Evolutionary conservation across 768 basidiomycete genomes (phyloP).

Genomic region (Agaricus blazei): DNA sequence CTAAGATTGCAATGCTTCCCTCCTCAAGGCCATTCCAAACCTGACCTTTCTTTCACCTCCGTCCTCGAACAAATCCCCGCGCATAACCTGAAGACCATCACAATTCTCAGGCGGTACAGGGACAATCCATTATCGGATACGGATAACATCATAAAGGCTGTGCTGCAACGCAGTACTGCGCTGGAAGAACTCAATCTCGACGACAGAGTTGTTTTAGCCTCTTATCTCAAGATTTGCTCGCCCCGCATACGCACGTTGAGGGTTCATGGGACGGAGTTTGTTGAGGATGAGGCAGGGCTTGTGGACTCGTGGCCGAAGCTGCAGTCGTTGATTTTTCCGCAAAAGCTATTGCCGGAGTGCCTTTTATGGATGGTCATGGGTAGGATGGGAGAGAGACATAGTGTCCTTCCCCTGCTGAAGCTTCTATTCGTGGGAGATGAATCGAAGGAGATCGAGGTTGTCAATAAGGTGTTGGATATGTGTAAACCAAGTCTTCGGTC

Average conservation of each 20-base stretch:
- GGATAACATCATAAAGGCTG: neutral
- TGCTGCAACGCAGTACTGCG: neutral
- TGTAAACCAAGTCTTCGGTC: slow-evolving; percentile 4
- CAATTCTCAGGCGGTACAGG: slow-evolving; percentile 3
- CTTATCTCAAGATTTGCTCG: neutral
- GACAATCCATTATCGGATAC: slow-evolving; percentile 8
- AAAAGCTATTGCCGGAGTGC: slow-evolving; percentile 5
- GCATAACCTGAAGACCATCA: slow-evolving; percentile 2
- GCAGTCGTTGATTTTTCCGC: slow-evolving; percentile 7
- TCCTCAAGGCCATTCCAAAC: neutral
- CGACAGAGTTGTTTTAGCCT: neutral
- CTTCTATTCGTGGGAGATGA: slow-evolving; percentile 5
- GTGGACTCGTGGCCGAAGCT: slow-evolving; percentile 1
- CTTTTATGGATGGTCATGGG: slow-evolving; percentile 5
- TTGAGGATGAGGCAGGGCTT: neutral
- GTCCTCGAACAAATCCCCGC: neutral
- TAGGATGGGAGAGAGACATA: neutral
- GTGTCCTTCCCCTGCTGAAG: slow-evolving; percentile 2
- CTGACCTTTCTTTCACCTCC: slow-evolving; percentile 2
- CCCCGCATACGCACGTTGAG: neutral
- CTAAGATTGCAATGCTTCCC: slow-evolving; percentile 6
- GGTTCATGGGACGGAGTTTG: slow-evolving; percentile 6
- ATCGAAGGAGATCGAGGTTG: slow-evolving; percentile 6
- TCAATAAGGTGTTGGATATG: slow-evolving; percentile 3
- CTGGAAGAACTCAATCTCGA: neutral